These are phyloP conservation scores for Apiotrichum laibachii DNA, from an alignment of 1,284 basidiomycete species.

Conservation along the genomic window DNA sequence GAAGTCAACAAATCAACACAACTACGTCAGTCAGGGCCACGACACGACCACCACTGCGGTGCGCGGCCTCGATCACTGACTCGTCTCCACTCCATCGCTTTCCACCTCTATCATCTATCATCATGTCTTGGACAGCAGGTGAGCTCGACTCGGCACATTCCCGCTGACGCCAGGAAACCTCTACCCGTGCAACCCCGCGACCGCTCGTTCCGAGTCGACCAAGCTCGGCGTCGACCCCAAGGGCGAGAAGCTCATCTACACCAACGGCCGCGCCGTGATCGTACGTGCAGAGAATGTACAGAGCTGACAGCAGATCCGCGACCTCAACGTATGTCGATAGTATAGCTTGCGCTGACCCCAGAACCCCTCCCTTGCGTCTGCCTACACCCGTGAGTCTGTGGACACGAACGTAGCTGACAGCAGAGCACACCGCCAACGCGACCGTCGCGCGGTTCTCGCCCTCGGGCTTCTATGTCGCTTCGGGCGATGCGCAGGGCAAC, in stretches of 20 bases:
- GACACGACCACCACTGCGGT: slow-evolving; percentile 1
- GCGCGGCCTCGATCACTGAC: slow-evolving; percentile 3
- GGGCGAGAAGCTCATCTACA: slow-evolving; percentile 82
- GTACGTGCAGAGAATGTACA: slow-evolving; percentile 56
- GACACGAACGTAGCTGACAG: background rate
- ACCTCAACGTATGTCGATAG: slow-evolving; percentile 56
- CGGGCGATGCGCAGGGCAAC: slow-evolving; percentile 74
- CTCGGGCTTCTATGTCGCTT: slow-evolving; percentile 92
- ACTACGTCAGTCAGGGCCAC: background rate
- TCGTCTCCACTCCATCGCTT: background rate
- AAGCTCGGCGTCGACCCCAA: slow-evolving; percentile 69
- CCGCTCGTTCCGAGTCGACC: slow-evolving; percentile 60
- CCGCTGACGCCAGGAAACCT: slow-evolving; percentile 48
- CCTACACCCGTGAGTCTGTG: slow-evolving; percentile 44
- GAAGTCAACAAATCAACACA: background rate
- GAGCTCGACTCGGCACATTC: slow-evolving; percentile 1
- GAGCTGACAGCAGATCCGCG: slow-evolving; percentile 57
- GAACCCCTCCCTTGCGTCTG: slow-evolving; percentile 39
- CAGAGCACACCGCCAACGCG: slow-evolving; percentile 77
- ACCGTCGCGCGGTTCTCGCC: slow-evolving; percentile 91
- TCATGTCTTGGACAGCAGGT: slow-evolving; percentile 41
- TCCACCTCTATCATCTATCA: background rate
- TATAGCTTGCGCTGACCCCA: slow-evolving; percentile 1
- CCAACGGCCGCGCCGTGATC: slow-evolving; percentile 79
- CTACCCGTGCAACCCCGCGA: slow-evolving; percentile 72